These are phyloP conservation scores for Suaeda aralocaspica DNA, from an alignment of 148 eudicot genomes.

Conservation along the genomic window DNA sequence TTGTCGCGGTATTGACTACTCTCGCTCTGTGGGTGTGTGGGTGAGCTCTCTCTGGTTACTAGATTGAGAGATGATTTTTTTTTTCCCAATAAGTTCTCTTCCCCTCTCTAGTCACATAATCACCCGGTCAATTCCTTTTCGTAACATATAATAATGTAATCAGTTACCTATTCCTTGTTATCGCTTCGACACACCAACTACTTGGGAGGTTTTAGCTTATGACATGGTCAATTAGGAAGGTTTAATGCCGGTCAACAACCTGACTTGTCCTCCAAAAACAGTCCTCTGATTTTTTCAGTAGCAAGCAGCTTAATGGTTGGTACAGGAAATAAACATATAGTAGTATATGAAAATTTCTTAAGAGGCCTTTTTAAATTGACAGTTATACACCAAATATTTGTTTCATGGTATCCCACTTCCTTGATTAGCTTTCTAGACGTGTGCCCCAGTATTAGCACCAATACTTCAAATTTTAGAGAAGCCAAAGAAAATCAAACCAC, in stretches of 20 bases:
- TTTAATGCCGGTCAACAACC: constrained; percentile 8
- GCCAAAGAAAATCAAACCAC: constrained; percentile 11
- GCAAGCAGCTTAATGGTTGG: constrained; percentile 2
- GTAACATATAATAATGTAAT: neutral
- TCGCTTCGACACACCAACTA: neutral
- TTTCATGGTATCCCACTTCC: constrained; percentile 39
- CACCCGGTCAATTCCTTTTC: too few relatives aligned
- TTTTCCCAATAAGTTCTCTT: too few relatives aligned
- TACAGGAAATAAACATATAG: neutral
- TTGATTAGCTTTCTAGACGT: constrained; percentile 25
- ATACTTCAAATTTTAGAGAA: constrained; percentile 8
- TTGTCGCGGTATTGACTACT: neutral
- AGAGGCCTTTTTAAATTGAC: constrained; percentile 23
- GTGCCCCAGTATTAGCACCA: constrained; percentile 24
- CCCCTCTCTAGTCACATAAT: too few relatives aligned
- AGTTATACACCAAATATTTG: constrained; percentile 16
- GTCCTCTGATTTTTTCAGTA: neutral
- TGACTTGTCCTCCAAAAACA: neutral
- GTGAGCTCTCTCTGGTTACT: too few relatives aligned
- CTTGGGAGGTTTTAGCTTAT: neutral
- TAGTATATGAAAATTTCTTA: neutral
- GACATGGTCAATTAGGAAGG: constrained; percentile 7
- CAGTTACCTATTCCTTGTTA: neutral
- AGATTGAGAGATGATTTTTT: too few relatives aligned
- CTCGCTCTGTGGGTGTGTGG: too few relatives aligned